Conservation (phyloP, 306 rosid genomes). For the Ochetophila trinervis region DNA sequence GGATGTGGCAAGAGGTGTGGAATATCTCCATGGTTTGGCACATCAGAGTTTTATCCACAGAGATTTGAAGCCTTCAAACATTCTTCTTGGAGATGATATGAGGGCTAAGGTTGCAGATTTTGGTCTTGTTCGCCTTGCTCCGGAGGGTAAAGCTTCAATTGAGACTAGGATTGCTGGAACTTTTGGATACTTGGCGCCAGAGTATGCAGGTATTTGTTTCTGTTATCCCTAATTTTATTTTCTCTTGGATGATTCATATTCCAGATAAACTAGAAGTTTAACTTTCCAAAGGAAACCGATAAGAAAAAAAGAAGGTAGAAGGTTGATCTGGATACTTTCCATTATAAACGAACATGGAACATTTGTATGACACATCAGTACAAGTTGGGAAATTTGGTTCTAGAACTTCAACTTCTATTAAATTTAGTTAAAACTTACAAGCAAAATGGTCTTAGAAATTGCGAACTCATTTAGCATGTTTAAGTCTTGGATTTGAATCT, state of each 20-base stretch:
- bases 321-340: background rate
- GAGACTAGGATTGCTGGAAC: constrained; percentile 93
- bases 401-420: background rate
- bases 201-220: constrained; percentile 67
- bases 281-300: background rate
- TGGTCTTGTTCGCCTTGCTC: constrained; percentile 91
- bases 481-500: background rate
- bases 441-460: background rate
- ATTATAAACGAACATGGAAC: background rate
- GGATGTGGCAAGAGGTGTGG: constrained; percentile 91
- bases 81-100: constrained; percentile 96
- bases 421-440: background rate
- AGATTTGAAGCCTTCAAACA: constrained; percentile 89
- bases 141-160: constrained; percentile 86
- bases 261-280: background rate
- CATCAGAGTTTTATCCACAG: constrained; percentile 93
- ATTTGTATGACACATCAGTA: background rate
- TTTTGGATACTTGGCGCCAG: constrained; percentile 91
- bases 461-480: background rate
- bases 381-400: background rate
- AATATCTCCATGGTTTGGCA: constrained; percentile 90
- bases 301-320: background rate
- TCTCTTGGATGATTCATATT: background rate
- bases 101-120: constrained; percentile 93
- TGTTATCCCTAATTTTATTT: background rate